phyloP scores from a whole-genome alignment of 257 asterid species.

The Przewalskia tangutica region DNA sequence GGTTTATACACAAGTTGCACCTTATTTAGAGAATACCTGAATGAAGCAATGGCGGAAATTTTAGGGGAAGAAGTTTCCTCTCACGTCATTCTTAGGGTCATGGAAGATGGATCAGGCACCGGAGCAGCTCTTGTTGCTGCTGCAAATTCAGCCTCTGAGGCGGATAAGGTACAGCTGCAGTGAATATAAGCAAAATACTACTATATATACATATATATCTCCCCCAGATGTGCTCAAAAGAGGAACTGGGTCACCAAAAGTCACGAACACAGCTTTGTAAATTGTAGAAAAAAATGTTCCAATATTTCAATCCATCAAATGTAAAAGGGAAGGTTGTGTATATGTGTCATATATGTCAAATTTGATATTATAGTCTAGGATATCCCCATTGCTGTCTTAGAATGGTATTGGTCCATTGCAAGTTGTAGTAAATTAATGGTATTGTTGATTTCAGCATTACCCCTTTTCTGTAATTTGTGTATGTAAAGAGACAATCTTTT shows the following conservation, averaged over 20 bases:
- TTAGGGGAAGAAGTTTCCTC: constrained; percentile 64
- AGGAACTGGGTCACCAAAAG: too few species aligned
- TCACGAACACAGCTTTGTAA: constrained; percentile 36
- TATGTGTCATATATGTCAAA: neutral
- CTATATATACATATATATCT: neutral
- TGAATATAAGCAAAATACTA: constrained; percentile 20
- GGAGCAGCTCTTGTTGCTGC: constrained; percentile 93
- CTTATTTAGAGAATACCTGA: constrained; percentile 60
- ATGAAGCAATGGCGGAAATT: constrained; percentile 59
- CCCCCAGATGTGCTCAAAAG: too few species aligned
- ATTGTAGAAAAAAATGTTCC: constrained; percentile 13
- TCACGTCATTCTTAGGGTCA: constrained; percentile 42
- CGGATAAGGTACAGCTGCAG: constrained; percentile 27
- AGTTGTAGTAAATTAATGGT: neutral
- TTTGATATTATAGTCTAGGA: neutral
- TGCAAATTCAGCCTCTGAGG: constrained; percentile 39
- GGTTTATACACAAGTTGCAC: constrained; percentile 56
- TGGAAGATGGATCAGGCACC: constrained; percentile 71
- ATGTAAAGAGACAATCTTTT: neutral
- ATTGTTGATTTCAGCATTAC: neutral
- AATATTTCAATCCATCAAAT: neutral
- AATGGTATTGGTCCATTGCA: neutral
- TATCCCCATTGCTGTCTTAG: neutral
- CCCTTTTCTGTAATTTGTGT: neutral
- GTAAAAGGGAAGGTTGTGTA: constrained; percentile 8